Evolutionary conservation across 176 grass and related monocot genomes (phyloP), one percentile per base, ranked within the genome.

Genomic region (Aegilops bicornis): DNA sequence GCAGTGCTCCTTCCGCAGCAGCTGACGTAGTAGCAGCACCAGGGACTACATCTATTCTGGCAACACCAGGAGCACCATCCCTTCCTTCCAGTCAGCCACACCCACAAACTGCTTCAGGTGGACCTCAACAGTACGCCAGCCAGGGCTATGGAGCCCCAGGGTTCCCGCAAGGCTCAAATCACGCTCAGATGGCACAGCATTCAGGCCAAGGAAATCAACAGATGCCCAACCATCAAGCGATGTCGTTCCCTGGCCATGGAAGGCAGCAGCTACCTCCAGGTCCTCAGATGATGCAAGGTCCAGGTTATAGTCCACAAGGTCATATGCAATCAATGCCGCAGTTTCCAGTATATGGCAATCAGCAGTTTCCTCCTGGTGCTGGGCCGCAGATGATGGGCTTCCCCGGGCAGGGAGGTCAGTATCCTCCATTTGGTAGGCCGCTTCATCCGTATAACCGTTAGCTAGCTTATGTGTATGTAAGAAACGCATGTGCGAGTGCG

Each of bases 191-290:
- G 82, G 10, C 63, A 31, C 87, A 79, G 63, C 87, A 87, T 85
- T 65, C 69, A 64, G 83, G 36, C n/a, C 86, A 79, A 66, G 90
- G 90, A 88, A 83, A 47, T 80, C 91, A 91, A 72, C 91, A 83
- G 39, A 86, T 88, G 74, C 59, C 81, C 23, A 61, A 87, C 73
- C 90, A 87, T 58, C 89, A 91, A 77, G 47, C 47, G 32, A 72
- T 85, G 73, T 10, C 47, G 4, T 90, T 86, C 87, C 90, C 75
- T 24, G 90, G 82, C 83, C 78, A 86, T 15, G 56, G 85, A 81
- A 83, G 85, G 22, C 88, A 78, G 56, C 93, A 86, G 52, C n/a
- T 92, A 35, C 73, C 93, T 27, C 89, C 77, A 59, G 88, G 81
- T 61, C 73, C 15, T 76, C 73, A 32, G 32, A 76, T 76, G 73